A percentile compares a stretch with the other conserved stretches of the same genome.
These are phyloP conservation scores for Fusarium nisikadoi DNA, from an alignment of 2,329 filamentous ascomycete genomes.

Conservation along the genomic window DNA sequence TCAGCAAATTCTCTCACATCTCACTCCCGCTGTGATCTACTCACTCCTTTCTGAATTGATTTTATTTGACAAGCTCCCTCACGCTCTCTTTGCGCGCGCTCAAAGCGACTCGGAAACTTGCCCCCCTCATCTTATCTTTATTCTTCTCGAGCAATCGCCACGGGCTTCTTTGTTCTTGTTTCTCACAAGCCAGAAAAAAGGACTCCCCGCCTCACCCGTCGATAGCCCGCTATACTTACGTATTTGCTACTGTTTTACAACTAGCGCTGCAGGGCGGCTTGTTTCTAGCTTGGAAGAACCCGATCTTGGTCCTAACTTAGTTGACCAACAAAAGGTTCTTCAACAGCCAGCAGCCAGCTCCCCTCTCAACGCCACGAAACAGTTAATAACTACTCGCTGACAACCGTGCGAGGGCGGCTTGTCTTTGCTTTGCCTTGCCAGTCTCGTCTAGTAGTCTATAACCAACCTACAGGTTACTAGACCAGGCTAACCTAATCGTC, in stretches of 20 bases:
- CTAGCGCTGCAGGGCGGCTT: conserved; percentile 33
- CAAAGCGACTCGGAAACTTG: not conserved
- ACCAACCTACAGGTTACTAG: conserved; percentile 4
- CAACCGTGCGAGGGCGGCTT: conserved; percentile 7
- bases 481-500: conserved; percentile 16
- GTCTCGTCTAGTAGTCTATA: not conserved
- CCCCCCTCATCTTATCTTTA: conserved; percentile 7
- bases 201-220: conserved; percentile 11
- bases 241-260: conserved; percentile 12
- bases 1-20: conserved; percentile 29
- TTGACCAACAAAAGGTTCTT: conserved; percentile 39
- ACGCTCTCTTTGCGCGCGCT: conserved; percentile 20
- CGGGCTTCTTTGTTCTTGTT: not conserved
- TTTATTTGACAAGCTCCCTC: conserved; percentile 7
- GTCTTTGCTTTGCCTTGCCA: conserved; percentile 11
- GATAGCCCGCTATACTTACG: conserved; percentile 21
- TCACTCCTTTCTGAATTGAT: not conserved
- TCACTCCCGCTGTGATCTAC: conserved; percentile 21
- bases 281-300: conserved; percentile 33
- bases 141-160: not conserved
- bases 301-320: conserved; percentile 22
- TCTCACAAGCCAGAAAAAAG: not conserved
- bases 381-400: conserved; percentile 2
- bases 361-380: conserved; percentile 44
- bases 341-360: conserved; percentile 25